Evolutionary conservation across 306 rosid genomes (phyloP).

Genomic region (Sesbania bispinosa): DNA sequence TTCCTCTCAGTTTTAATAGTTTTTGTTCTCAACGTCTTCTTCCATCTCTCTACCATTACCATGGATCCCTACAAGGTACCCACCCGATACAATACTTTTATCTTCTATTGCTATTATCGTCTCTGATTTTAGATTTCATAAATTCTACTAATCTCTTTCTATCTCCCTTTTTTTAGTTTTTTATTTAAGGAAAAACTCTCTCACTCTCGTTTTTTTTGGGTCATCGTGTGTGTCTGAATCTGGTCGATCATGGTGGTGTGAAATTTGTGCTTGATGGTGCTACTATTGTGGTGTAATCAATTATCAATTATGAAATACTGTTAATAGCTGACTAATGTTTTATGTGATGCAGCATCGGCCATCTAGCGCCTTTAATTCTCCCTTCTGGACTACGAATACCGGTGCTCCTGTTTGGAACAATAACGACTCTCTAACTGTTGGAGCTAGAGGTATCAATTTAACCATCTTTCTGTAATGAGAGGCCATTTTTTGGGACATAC

Average conservation of each 20-base stretch:
- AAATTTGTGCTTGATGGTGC: not conserved
- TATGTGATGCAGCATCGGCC: constrained; percentile 65
- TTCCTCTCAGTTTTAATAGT: too few species aligned
- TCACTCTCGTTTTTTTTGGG: too few species aligned
- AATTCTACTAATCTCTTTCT: not conserved
- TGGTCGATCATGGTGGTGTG: not conserved
- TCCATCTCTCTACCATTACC: not conserved
- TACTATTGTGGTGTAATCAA: not conserved
- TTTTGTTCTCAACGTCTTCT: not conserved
- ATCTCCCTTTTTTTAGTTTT: not conserved
- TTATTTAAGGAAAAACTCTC: too few species aligned
- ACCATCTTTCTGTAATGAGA: not conserved
- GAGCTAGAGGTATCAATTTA: constrained; percentile 53
- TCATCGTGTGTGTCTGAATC: not conserved
- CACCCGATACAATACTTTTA: not conserved
- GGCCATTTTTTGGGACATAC: too few species aligned
- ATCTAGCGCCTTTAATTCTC: constrained; percentile 74
- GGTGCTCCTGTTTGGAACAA: constrained; percentile 95
- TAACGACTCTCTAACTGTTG: constrained; percentile 63
- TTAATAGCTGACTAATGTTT: not conserved
- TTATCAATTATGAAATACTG: not conserved
- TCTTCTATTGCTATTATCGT: not conserved
- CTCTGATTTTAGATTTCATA: not conserved
- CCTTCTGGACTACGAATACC: constrained; percentile 79
- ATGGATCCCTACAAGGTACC: constrained; percentile 94